phyloP scores from a whole-genome alignment of 345 rosid species.

The Geranium brycei region DNA sequence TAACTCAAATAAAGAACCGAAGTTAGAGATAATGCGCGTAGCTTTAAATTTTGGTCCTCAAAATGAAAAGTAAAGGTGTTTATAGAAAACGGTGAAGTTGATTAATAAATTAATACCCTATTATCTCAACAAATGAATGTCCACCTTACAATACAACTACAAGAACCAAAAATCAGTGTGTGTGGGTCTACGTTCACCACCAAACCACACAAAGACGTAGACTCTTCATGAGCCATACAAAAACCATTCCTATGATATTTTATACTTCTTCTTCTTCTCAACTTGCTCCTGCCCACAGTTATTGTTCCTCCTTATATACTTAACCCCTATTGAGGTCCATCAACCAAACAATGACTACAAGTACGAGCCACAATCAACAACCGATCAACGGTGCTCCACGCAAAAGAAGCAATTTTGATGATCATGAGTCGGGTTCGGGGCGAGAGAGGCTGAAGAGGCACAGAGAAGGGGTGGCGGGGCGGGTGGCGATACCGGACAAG shows the following conservation, averaged over 20 bases:
- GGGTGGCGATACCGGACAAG: constrained; percentile 40
- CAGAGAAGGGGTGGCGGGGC: constrained; percentile 42
- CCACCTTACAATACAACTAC: neutral
- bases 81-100: too few relatives aligned
- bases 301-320: too few relatives aligned
- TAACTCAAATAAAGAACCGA: too few relatives aligned
- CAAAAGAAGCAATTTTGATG: neutral
- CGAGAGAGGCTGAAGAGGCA: constrained; percentile 59
- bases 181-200: neutral
- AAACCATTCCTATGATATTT: neutral
- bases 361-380: neutral
- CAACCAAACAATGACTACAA: neutral
- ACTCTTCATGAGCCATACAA: neutral
- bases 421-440: constrained; percentile 12
- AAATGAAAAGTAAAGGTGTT: too few relatives aligned
- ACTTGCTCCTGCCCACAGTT: too few relatives aligned
- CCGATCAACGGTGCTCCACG: neutral
- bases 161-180: neutral
- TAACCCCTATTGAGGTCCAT: too few relatives aligned
- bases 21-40: too few relatives aligned
- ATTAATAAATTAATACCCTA: too few relatives aligned
- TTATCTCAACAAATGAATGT: too few relatives aligned
- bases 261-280: neutral
- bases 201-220: neutral
- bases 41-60: too few relatives aligned